phyloP scores from a whole-genome alignment of 768 basidiomycete genomes.

The Leucosporidium scottii region DNA sequence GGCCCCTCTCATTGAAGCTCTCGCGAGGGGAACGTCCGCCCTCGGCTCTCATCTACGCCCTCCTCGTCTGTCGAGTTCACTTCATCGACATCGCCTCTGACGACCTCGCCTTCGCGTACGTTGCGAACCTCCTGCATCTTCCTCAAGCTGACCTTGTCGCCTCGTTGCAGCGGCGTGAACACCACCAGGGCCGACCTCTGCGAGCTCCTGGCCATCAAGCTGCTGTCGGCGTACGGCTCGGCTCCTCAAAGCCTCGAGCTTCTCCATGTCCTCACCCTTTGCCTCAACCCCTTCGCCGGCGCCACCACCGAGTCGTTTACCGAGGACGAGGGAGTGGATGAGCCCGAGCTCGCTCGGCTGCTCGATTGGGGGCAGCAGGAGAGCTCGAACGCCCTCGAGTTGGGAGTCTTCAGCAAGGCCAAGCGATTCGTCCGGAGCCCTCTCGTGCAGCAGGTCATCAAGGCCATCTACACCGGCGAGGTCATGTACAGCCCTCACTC shows the following conservation, averaged over 20 bases:
- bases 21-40: constrained; percentile 9
- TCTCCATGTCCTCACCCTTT: constrained; percentile 67
- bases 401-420: constrained; percentile 78
- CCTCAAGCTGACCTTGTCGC: constrained; percentile 14
- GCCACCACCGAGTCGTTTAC: constrained; percentile 61
- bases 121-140: too few relatives aligned
- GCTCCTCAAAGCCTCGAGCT: constrained; percentile 50
- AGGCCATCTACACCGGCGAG: constrained; percentile 68
- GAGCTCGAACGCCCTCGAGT: constrained; percentile 44
- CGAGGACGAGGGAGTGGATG: constrained; percentile 55
- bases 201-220: neutral
- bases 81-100: neutral
- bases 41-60: constrained; percentile 16
- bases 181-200: constrained; percentile 66
- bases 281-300: constrained; percentile 78
- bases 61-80: constrained; percentile 5
- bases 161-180: constrained; percentile 48
- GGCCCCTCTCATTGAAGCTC: constrained; percentile 15
- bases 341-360: constrained; percentile 57
- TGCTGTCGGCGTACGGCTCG: constrained; percentile 35
- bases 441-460: constrained; percentile 76
- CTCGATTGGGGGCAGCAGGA: constrained; percentile 33
- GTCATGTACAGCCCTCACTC: constrained; percentile 42
- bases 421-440: constrained; percentile 78
- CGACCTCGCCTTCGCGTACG: too few relatives aligned